Percentiles rank a stretch among this genome's conserved stretches.
phyloP scores from a whole-genome alignment of 1,284 basidiomycete species.

The Vanrija sp. region DNA sequence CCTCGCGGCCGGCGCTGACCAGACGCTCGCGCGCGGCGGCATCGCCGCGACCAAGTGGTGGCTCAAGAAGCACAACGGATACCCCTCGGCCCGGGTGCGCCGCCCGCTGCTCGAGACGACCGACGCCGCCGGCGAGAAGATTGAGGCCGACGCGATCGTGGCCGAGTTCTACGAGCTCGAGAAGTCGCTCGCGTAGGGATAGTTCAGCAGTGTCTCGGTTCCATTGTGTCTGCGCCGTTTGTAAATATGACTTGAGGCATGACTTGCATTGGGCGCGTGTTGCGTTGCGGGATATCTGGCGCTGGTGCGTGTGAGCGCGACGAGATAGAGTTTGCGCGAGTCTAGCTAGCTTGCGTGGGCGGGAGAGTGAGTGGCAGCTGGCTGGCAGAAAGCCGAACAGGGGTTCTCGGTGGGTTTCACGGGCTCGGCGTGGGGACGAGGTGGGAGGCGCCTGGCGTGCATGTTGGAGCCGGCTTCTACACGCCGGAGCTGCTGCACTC shows the following conservation, averaged over 20 bases:
- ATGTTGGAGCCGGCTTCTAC: no score
- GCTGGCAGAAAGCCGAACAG: no score
- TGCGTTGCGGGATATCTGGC: no score
- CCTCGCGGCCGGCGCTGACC: constrained; percentile 72
- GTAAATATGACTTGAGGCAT: background rate
- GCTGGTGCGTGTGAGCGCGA: background rate
- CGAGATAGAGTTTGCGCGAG: background rate
- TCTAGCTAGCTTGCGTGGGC: no score
- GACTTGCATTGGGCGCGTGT: background rate
- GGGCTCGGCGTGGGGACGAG: no score
- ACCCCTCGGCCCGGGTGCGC: constrained; percentile 61
- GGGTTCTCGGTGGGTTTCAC: no score
- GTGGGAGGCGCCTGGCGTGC: no score
- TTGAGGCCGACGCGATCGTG: constrained; percentile 69
- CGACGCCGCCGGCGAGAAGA: constrained; percentile 54
- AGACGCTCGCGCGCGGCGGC: constrained; percentile 69
- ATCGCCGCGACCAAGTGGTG: constrained; percentile 79
- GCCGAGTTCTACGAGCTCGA: constrained; percentile 64
- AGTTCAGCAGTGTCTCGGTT: background rate
- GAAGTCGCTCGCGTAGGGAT: constrained; percentile 52
- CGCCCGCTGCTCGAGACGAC: constrained; percentile 68
- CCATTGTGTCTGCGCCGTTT: background rate
- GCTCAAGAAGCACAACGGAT: constrained; percentile 64
- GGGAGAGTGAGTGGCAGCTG: no score
- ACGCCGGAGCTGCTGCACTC: no score